A percentile compares a stretch with the other conserved stretches of the same genome.
phyloP scores from a whole-genome alignment of 2,329 filamentous ascomycete species.

The Aaosphaeria pasadenensis region DNA sequence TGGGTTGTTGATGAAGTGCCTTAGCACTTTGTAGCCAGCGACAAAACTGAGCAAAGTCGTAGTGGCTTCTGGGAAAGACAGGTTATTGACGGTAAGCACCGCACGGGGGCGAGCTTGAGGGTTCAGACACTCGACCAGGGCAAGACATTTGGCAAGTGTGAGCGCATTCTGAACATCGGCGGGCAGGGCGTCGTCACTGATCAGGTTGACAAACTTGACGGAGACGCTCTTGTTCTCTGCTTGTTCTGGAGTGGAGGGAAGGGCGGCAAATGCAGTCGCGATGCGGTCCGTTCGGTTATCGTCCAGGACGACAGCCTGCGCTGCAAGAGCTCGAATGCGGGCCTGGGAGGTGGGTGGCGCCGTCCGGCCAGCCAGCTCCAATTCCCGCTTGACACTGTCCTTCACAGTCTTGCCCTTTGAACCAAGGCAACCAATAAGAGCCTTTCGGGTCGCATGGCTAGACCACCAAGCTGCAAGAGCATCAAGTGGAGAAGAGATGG shows the following conservation, averaged over 20 bases:
- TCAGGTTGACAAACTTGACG: constrained; percentile 40
- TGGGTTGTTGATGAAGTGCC: constrained; percentile 32
- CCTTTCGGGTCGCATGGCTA: constrained; percentile 67
- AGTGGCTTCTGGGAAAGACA: constrained; percentile 36
- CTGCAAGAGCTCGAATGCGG: constrained; percentile 56
- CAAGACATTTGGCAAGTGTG: constrained; percentile 58
- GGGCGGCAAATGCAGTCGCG: constrained; percentile 50
- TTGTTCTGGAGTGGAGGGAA: constrained; percentile 43
- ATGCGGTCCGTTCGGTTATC: constrained; percentile 51
- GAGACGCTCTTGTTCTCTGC: constrained; percentile 17
- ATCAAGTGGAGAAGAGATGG: constrained; percentile 83
- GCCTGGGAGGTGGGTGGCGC: constrained; percentile 78
- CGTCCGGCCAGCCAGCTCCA: constrained; percentile 67
- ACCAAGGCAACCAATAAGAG: constrained; percentile 63
- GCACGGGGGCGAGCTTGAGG: constrained; percentile 37
- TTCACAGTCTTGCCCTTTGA: constrained; percentile 46
- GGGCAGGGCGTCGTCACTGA: constrained; percentile 56
- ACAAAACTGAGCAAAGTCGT: constrained; percentile 48
- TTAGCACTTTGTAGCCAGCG: constrained; percentile 43
- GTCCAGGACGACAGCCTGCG: constrained; percentile 58
- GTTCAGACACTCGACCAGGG: constrained; percentile 44
- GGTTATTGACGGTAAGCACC: constrained; percentile 38
- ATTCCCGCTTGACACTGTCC: constrained; percentile 48
- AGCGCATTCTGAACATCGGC: constrained; percentile 57
- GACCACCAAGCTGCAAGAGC: constrained; percentile 92